Base-by-base conservation (phyloP, 768 basidiomycete genomes). In the Rhodosporidiobolus odoratus region DNA sequence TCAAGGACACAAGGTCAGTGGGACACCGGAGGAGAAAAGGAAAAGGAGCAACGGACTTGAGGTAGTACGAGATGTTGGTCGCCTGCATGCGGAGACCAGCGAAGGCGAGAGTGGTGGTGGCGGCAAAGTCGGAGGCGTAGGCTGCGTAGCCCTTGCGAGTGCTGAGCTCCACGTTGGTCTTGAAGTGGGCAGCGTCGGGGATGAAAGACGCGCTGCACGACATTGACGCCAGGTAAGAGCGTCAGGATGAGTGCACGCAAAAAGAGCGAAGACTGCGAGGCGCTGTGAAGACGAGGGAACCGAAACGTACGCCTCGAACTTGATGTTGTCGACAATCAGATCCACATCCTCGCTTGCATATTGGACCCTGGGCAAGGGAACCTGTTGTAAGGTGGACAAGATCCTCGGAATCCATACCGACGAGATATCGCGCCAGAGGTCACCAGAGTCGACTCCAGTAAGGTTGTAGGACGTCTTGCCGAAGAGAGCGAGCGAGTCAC, bases 331-430 rank as follows among this genome's bases (percentile, higher is more conserved):
- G 56, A 81, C 76, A 62, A 80, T 77, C 48, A 80, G 75, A 69
- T 80, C 79, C 57, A 80, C 72, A 48, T 80, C 78, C 50, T 78
- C 79, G 4, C 77, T 78, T 66, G 81, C 80, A 78, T 76, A 82
- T 73, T 81, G 81, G 72, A 80, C 75, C 21, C 81, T 68, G 2
- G 81, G 81, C 1, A 81, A 69, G 15, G 81, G 81, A 58, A 82
- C 79, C 68, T 80, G 77, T 78, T 82, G 79, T 72, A 82, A 72
- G 16, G 80, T 75, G 25, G 76, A 75, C 62, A 82, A 76, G 21
- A 80, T 43, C 19, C 81, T 68, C 30, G 81, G 81, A 7, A 82
- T 60, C 58, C 80, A 72, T 35, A 82, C 81, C 56, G 81, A 79
- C 40, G 79, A 72, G 61, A 80, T 52, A 66, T 82, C 81, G 52